Conservation (phyloP, 352 stramenopile genomes). For the Elongisporangium undulatum region DNA sequence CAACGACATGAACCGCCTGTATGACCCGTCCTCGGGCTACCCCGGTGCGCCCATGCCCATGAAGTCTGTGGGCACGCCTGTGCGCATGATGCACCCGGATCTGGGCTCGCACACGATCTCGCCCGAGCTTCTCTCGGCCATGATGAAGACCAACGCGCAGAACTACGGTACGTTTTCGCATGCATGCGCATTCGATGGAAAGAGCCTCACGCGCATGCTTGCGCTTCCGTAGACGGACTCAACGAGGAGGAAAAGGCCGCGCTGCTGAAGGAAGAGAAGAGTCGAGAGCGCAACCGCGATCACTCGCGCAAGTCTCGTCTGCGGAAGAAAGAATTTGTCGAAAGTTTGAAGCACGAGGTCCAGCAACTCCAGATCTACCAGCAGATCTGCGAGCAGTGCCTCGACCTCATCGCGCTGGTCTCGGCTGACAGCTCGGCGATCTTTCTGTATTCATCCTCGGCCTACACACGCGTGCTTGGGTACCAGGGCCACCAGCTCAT, state of each 20-base stretch:
- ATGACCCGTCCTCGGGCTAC: slow-evolving; percentile 57
- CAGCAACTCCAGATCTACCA: slow-evolving; percentile 83
- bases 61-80: slow-evolving; percentile 19
- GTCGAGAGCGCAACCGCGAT: slow-evolving; percentile 91
- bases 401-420: slow-evolving; percentile 77
- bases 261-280: slow-evolving; percentile 82
- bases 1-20: slow-evolving; percentile 66
- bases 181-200: not conserved
- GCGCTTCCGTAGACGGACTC: slow-evolving; percentile 44
- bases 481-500: slow-evolving; percentile 78
- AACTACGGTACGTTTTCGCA: slow-evolving; percentile 38
- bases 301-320: slow-evolving; percentile 93
- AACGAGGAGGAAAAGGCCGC: slow-evolving; percentile 79
- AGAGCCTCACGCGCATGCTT: slow-evolving; percentile 4
- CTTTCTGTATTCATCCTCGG: slow-evolving; percentile 64
- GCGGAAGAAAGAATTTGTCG: slow-evolving; percentile 94
- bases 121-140: slow-evolving; percentile 72
- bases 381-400: slow-evolving; percentile 79
- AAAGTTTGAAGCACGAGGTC: slow-evolving; percentile 90
- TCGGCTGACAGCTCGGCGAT: slow-evolving; percentile 48
- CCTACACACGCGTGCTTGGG: slow-evolving; percentile 68
- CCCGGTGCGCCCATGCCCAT: slow-evolving; percentile 32
- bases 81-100: slow-evolving; percentile 25
- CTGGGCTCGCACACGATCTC: slow-evolving; percentile 76
- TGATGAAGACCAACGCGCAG: slow-evolving; percentile 76